These are phyloP conservation scores for Puccinellia tenuiflora DNA, from an alignment of 176 grass and related monocot species.

Conservation along the genomic window DNA sequence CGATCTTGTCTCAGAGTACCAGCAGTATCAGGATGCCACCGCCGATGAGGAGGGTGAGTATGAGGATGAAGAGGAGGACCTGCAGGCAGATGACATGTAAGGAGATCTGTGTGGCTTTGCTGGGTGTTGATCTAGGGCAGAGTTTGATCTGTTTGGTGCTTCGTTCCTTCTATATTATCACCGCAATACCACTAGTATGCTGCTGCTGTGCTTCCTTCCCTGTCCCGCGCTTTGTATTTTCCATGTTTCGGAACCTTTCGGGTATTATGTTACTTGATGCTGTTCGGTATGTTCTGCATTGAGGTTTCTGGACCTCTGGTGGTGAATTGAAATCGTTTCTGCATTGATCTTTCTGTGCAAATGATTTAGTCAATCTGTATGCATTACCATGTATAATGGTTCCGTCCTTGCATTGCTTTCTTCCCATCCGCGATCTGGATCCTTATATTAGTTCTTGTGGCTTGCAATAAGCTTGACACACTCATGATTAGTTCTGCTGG, in stretches of 20 bases:
- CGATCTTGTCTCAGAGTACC: conserved; percentile 76
- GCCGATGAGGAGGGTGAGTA: conserved; percentile 58
- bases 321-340: background rate
- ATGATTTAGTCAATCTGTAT: background rate
- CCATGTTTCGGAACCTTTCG: background rate
- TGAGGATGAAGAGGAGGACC: conserved; percentile 44
- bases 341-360: background rate
- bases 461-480: background rate
- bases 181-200: background rate
- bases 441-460: too few species aligned
- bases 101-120: background rate
- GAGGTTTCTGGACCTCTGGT: background rate
- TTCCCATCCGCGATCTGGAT: background rate
- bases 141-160: conserved; percentile 5
- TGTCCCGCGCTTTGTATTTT: background rate
- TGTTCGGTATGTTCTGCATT: background rate
- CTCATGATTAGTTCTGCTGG: too few species aligned
- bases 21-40: conserved; percentile 80
- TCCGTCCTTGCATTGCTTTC: background rate
- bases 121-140: conserved; percentile 4
- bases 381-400: background rate
- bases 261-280: background rate
- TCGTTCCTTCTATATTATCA: conserved; percentile 1
- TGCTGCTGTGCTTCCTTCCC: background rate
- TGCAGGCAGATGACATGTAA: background rate